Evolutionary conservation across 306 rosid species (phyloP).

Genomic region (Lithocarpus polystachyus): DNA sequence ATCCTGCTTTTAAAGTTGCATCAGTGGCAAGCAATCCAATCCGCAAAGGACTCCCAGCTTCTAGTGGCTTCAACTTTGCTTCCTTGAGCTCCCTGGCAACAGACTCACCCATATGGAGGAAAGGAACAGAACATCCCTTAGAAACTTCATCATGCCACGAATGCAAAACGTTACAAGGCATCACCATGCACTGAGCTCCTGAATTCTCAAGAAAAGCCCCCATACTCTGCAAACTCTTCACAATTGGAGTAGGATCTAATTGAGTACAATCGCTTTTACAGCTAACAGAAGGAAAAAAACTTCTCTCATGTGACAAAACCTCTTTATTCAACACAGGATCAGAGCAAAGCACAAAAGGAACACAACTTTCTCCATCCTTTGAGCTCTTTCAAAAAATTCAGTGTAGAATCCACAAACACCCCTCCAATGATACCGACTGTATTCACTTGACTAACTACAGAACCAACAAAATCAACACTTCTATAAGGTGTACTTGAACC

Average conservation of each 20-base stretch:
- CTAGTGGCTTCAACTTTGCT: slow-evolving; percentile 77
- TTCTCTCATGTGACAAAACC: slow-evolving; percentile 43
- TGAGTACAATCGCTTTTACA: slow-evolving; percentile 28
- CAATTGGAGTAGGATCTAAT: slow-evolving; percentile 45
- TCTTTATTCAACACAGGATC: slow-evolving; percentile 56
- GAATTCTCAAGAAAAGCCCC: slow-evolving; percentile 67
- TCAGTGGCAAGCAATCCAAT: slow-evolving; percentile 71
- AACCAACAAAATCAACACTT: slow-evolving; percentile 27
- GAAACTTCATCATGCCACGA: slow-evolving; percentile 74
- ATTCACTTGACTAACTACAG: slow-evolving; percentile 36
- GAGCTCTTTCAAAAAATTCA: slow-evolving; percentile 60
- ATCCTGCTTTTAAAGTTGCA: slow-evolving; percentile 61
- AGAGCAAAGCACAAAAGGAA: slow-evolving; percentile 68
- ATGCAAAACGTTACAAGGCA: slow-evolving; percentile 87
- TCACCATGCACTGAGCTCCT: slow-evolving; percentile 70
- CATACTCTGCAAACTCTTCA: slow-evolving; percentile 48
- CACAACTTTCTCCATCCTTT: slow-evolving; percentile 40
- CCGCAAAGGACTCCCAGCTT: slow-evolving; percentile 71
- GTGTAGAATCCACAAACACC: slow-evolving; percentile 50
- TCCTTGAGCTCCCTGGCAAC: slow-evolving; percentile 85
- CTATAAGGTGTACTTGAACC: slow-evolving; percentile 33
- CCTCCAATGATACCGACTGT: slow-evolving; percentile 79
- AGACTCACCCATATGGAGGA: slow-evolving; percentile 73
- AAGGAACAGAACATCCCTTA: slow-evolving; percentile 58
- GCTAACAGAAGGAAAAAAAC: slow-evolving; percentile 34